A percentile compares a stretch with the other conserved stretches of the same genome.
Conservation (phyloP, 2,329 filamentous ascomycete species). For the Knufia fluminis region DNA sequence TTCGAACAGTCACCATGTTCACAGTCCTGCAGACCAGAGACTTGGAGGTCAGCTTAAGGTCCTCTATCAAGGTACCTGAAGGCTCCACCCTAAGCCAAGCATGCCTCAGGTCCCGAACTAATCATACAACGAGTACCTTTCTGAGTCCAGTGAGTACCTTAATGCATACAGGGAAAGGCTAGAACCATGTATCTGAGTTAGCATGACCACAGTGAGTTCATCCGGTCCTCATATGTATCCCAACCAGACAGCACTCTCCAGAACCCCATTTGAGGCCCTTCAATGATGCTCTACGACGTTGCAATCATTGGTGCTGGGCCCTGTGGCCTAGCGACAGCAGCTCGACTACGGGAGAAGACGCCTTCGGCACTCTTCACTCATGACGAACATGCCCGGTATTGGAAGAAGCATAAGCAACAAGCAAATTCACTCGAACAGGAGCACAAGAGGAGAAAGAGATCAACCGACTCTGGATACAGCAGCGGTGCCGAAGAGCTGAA, state of each 20-base stretch:
- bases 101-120: background rate
- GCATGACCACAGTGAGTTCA: background rate
- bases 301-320: conserved; percentile 67
- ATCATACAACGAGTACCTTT: background rate
- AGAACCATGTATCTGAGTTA: background rate
- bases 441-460: conserved; percentile 6
- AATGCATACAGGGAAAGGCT: background rate
- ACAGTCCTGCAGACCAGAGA: too few species aligned
- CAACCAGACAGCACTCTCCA: too few species aligned
- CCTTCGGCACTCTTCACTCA: conserved; percentile 75
- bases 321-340: conserved; percentile 63
- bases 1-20: too few species aligned
- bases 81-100: background rate
- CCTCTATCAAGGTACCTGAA: background rate
- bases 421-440: conserved; percentile 14
- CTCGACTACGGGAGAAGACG: conserved; percentile 60
- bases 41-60: background rate
- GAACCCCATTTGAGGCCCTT: background rate
- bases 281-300: conserved; percentile 43
- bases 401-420: conserved; percentile 16
- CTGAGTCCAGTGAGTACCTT: background rate
- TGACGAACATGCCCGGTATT: conserved; percentile 69
- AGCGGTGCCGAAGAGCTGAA: background rate
- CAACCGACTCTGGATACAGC: background rate
- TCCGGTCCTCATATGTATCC: too few species aligned